Conservation (phyloP, 73 alveolate species). For the Paramecium tetraurelia region DNA sequence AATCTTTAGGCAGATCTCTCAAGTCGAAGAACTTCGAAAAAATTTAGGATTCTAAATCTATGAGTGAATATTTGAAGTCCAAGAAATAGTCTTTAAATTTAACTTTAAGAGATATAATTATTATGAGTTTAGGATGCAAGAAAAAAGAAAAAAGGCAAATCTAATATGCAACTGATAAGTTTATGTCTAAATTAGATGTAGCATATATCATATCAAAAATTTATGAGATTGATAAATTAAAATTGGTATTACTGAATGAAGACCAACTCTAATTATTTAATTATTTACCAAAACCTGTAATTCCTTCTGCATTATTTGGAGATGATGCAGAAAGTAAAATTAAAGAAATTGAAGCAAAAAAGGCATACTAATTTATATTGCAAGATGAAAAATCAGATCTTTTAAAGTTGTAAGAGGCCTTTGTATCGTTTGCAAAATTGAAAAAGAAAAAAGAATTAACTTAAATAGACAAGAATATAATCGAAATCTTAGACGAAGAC, state of each 20-base stretch:
- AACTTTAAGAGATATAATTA: background rate
- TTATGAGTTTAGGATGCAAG: background rate
- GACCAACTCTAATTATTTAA: constrained; percentile 37
- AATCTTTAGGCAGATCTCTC: background rate
- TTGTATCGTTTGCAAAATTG: background rate
- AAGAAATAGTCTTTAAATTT: background rate
- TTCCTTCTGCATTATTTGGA: background rate
- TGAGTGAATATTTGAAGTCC: background rate
- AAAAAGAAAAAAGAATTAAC: background rate
- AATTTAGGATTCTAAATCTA: background rate
- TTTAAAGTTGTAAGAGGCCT: background rate
- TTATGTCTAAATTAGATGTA: constrained; percentile 48
- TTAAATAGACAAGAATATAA: background rate
- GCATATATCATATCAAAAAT: constrained; percentile 18
- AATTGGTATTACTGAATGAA: background rate
- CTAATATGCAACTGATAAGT: constrained; percentile 30
- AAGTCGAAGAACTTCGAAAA: background rate
- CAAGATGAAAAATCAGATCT: constrained; percentile 46
- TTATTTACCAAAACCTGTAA: constrained; percentile 47
- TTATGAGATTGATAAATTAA: constrained; percentile 50
- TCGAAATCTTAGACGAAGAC: constrained; percentile 21
- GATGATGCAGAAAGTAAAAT: background rate
- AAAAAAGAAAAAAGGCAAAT: background rate
- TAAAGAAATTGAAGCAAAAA: background rate
- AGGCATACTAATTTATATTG: background rate